Evolutionary conservation across 805 yeast genomes (phyloP).

Genomic region (Cyberlindnera misumaiensis): DNA sequence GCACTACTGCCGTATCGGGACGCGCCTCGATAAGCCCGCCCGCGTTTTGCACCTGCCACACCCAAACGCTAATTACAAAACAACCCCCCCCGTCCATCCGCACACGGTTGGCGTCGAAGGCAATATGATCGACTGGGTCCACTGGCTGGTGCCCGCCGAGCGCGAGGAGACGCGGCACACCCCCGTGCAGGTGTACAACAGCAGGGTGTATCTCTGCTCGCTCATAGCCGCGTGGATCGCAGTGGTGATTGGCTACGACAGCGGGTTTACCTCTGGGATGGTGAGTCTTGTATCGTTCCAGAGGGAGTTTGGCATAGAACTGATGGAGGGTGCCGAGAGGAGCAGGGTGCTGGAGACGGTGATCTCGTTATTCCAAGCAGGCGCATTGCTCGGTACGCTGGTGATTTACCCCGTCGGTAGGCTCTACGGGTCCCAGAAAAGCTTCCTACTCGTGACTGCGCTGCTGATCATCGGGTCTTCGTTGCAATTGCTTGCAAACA

Average conservation of each 20-base stretch:
- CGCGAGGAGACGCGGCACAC: slow-evolving; percentile 1
- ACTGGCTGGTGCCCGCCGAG: neutral
- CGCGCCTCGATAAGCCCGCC: too few species aligned
- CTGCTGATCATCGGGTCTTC: slow-evolving; percentile 31
- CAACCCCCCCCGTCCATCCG: too few species aligned
- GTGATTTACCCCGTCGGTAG: slow-evolving; percentile 14
- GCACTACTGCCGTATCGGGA: too few species aligned
- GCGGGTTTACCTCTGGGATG: slow-evolving; percentile 15
- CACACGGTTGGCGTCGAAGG: too few species aligned
- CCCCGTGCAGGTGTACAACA: slow-evolving; percentile 11
- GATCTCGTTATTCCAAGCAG: slow-evolving; percentile 15
- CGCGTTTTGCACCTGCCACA: too few species aligned
- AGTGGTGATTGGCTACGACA: slow-evolving; percentile 24
- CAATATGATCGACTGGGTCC: neutral
- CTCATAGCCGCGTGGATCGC: slow-evolving; percentile 28
- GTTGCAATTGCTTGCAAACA: slow-evolving; percentile 28
- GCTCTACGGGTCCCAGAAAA: slow-evolving; percentile 8
- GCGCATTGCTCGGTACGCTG: slow-evolving; percentile 17
- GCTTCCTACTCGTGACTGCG: slow-evolving; percentile 8
- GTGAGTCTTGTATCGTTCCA: slow-evolving; percentile 9
- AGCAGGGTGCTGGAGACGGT: slow-evolving; percentile 5
- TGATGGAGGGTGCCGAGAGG: slow-evolving; percentile 3
- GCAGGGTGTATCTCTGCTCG: slow-evolving; percentile 20
- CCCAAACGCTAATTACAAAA: too few species aligned
- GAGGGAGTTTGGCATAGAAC: slow-evolving; percentile 10